These are phyloP conservation scores for Nakazawaea peltata DNA, from an alignment of 805 yeast genomes.

Conservation along the genomic window DNA sequence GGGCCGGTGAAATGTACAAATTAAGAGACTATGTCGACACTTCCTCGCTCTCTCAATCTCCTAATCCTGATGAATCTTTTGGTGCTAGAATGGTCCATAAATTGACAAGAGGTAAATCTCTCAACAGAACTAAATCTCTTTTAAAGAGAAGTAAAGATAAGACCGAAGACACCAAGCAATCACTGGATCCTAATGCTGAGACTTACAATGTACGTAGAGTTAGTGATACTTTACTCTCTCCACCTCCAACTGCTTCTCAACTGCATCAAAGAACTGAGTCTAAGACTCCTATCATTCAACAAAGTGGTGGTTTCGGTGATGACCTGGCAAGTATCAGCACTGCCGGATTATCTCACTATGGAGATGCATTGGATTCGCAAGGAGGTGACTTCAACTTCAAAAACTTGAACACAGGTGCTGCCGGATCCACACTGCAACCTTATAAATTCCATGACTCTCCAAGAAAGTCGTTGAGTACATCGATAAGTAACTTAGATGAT, in stretches of 20 bases:
- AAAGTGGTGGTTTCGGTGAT: background rate
- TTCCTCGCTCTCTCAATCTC: conserved; percentile 9
- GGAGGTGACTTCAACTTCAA: conserved; percentile 6
- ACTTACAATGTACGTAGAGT: conserved; percentile 13
- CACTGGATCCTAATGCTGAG: conserved; percentile 13
- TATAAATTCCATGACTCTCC: conserved; percentile 7
- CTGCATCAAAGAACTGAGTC: conserved; percentile 12
- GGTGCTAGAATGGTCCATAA: conserved; percentile 36
- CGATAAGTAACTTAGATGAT: conserved; percentile 1
- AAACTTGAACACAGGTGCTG: conserved; percentile 1
- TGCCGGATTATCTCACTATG: conserved; percentile 4
- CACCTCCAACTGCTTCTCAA: conserved; percentile 3
- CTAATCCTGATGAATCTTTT: conserved; percentile 26
- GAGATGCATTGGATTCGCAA: background rate
- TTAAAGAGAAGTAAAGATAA: conserved; percentile 13
- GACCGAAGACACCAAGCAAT: conserved; percentile 10
- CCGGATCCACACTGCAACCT: conserved; percentile 4
- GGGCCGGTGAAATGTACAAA: conserved; percentile 62
- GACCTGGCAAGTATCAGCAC: conserved; percentile 1
- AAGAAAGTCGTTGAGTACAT: conserved; percentile 5
- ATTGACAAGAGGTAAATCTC: conserved; percentile 34
- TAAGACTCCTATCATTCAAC: conserved; percentile 11
- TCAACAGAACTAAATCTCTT: conserved; percentile 11
- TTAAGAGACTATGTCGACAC: conserved; percentile 27
- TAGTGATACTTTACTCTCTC: conserved; percentile 8